Percentiles rank a stretch among this genome's conserved stretches.
Conservation (phyloP, 306 rosid species). For the Lathyrus sativus region DNA sequence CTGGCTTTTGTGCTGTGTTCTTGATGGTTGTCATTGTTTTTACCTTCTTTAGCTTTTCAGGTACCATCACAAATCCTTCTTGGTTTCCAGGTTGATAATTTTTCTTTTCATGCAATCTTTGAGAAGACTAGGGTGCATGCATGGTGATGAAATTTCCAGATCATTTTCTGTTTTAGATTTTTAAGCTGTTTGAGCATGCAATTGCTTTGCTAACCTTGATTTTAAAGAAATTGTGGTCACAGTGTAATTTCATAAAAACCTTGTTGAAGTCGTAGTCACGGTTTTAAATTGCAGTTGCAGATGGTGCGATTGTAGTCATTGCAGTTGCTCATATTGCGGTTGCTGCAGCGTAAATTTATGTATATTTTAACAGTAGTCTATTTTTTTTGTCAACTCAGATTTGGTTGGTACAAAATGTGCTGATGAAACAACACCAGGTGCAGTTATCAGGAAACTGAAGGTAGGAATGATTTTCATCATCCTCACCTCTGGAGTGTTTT, state of each 20-base stretch:
- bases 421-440: conserved; percentile 34
- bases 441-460: conserved; percentile 62
- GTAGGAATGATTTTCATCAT: conserved; percentile 39
- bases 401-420: conserved; percentile 32
- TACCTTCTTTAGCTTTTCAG: conserved; percentile 38
- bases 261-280: too few relatives aligned
- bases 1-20: conserved; percentile 51
- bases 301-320: too few relatives aligned
- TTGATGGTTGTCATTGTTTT: conserved; percentile 43
- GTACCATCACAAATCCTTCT: conserved; percentile 30
- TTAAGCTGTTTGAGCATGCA: too few relatives aligned
- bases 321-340: too few relatives aligned
- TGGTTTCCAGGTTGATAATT: conserved; percentile 38
- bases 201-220: not conserved
- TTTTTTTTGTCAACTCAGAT: conserved; percentile 39
- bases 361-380: not conserved
- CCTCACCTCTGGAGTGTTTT: too few relatives aligned
- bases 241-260: not conserved
- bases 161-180: not conserved
- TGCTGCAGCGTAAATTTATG: too few relatives aligned
- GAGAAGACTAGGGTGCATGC: conserved; percentile 29
- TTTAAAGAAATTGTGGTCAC: not conserved
- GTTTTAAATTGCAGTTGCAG: too few relatives aligned
- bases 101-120: conserved; percentile 3
- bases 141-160: conserved; percentile 20